Conservation (phyloP, 108 stramenopile genomes). For the Nannochloropsis granulata region DNA sequence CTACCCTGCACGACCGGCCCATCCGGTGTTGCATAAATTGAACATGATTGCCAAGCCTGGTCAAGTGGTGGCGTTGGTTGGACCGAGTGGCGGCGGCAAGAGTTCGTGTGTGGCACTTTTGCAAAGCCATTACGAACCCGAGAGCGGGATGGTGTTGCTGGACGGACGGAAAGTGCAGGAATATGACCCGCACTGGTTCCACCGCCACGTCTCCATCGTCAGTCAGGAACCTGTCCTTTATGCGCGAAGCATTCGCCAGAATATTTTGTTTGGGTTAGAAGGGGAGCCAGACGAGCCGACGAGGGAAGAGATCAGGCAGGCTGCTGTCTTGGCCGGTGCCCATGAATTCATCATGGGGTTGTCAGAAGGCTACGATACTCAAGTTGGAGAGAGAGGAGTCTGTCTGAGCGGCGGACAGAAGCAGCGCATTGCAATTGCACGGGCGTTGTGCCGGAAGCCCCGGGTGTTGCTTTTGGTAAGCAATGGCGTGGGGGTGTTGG, state of each 20-base stretch:
- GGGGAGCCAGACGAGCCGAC: slow-evolving; percentile 7
- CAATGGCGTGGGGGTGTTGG: no score
- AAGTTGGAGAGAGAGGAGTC: slow-evolving; percentile 79
- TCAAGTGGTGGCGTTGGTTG: slow-evolving; percentile 54
- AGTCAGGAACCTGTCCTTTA: slow-evolving; percentile 36
- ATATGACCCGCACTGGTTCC: slow-evolving; percentile 27
- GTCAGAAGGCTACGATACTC: slow-evolving; percentile 54
- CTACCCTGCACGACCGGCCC: slow-evolving; percentile 3
- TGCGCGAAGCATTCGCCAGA: slow-evolving; percentile 26
- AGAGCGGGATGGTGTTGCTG: slow-evolving; percentile 33
- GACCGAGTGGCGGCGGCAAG: slow-evolving; percentile 67
- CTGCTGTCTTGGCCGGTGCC: slow-evolving; percentile 26
- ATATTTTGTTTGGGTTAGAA: slow-evolving; percentile 34
- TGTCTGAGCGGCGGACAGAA: slow-evolving; percentile 58
- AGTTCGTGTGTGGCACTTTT: slow-evolving; percentile 47
- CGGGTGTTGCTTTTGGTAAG: not conserved
- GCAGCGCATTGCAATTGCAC: slow-evolving; percentile 62
- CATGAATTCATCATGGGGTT: slow-evolving; percentile 33
- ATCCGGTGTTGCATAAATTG: slow-evolving; percentile 4
- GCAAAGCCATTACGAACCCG: slow-evolving; percentile 65
- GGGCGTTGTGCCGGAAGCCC: slow-evolving; percentile 50
- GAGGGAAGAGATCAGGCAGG: not conserved
- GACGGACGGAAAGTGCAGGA: slow-evolving; percentile 30
- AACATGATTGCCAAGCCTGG: slow-evolving; percentile 16
- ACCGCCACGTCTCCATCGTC: not conserved